Evolutionary conservation across 371 early-diverging fungal genomes (phyloP), one percentile per base, ranked within the genome.

Genomic region (Syncephalastrum racemosum): DNA sequence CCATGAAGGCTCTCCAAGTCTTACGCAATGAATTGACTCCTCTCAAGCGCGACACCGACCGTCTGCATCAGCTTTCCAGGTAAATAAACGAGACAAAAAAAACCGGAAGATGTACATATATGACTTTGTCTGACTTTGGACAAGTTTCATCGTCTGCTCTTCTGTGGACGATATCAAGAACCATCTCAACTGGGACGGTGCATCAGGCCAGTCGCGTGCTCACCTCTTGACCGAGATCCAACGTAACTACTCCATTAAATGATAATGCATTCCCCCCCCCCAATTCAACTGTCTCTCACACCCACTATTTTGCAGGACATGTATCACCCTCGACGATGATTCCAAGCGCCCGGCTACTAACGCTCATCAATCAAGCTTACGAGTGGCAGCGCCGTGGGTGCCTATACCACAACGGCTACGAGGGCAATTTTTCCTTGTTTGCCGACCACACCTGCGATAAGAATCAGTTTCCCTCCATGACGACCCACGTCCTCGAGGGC

Each of bases 241-340:
- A 68, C 70, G 86, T 82, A 79, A 57, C 60, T 16, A 27, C 27
- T 27, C 7, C 3, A 27, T 27, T 27, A 27, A n/a, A n/a, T n/a
- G n/a, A n/a, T n/a, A n/a, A n/a, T n/a, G n/a, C n/a, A n/a, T n/a
- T n/a, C n/a, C n/a, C n/a, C n/a, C n/a, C n/a, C n/a, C n/a, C n/a
- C n/a, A n/a, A n/a, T n/a, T n/a, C n/a, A n/a, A n/a, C n/a, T n/a
- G 4, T 27, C 7, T 27, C 27, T 27, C 2, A 27, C 4, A 6
- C 27, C 27, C 4, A 6, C 6, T 7, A 13, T 2, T 31, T 7
- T 44, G 2, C 67, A 89, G 90, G 79, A 40, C 84, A 82, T 66
- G 85, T 96, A 44, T 80, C 92, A 4, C 86, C 95, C 0, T 72
- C 90, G 2, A 74, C 87, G 43, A 94, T 96, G 93, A 85, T 98